A percentile compares a stretch with the other conserved stretches of the same genome.
Conservation (phyloP, 1,139 yeast genomes). For the Kluyveromyces marxianus region DNA sequence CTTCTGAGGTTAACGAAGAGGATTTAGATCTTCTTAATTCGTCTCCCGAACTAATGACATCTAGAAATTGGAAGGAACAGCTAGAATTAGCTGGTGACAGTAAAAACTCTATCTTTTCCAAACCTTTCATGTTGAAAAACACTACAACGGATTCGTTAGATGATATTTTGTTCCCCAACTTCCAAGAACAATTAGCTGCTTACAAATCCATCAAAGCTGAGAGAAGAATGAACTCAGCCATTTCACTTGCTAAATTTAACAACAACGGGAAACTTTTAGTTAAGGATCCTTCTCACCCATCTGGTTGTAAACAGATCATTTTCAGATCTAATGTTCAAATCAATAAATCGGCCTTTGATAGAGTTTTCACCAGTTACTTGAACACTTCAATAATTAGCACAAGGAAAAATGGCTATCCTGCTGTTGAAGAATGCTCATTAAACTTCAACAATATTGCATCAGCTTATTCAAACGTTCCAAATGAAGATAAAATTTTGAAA, state of each 20-base stretch:
- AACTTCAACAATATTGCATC: conserved; percentile 19
- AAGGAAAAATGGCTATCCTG: conserved; percentile 31
- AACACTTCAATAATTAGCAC: conserved; percentile 11
- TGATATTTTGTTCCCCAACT: conserved; percentile 47
- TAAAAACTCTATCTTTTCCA: conserved; percentile 41
- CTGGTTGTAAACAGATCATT: conserved; percentile 6
- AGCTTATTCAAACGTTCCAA: conserved; percentile 10
- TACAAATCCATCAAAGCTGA: conserved; percentile 26
- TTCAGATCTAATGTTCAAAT: conserved; percentile 6
- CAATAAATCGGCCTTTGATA: conserved; percentile 8
- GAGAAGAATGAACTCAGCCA: conserved; percentile 18
- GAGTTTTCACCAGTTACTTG: conserved; percentile 16
- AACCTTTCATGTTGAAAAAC: conserved; percentile 16
- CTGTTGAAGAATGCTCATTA: conserved; percentile 20
- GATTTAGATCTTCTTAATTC: conserved; percentile 39
- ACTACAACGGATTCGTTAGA: conserved; percentile 20
- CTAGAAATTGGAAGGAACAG: conserved; percentile 60
- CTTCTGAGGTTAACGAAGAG: conserved; percentile 37
- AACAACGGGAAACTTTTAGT: conserved; percentile 17
- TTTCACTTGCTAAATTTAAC: conserved; percentile 24
- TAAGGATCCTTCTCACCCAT: conserved; percentile 10
- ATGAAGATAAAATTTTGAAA: conserved; percentile 37
- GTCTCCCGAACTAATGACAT: conserved; percentile 39
- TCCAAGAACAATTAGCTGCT: conserved; percentile 30
- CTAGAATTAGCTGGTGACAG: conserved; percentile 48